Evolutionary conservation across 225 moss, liverwort and hornwort genomes (phyloP), one percentile per base, ranked within the genome.

Genomic region (Bryoerythrophyllum caledonicum): DNA sequence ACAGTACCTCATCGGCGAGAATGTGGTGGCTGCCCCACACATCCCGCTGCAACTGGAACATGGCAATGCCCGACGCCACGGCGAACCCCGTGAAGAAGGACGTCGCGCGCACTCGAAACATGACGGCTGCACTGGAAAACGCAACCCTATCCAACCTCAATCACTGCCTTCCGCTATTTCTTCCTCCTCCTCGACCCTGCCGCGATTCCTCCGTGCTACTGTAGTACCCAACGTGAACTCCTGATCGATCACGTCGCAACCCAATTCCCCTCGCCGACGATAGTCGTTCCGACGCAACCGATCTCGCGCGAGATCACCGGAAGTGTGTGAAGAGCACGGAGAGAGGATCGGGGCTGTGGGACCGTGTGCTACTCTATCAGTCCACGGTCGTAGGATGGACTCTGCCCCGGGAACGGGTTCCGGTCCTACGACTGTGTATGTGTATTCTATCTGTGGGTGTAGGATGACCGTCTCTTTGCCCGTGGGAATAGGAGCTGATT

Each of bases 1-100:
- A 65, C 43, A 44, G 54, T 16, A 38, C 97, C 97, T 95, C 90
- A 52, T 89, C 82, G 12, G 89, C 76, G 26, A 99, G 91, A 78
- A 89, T 92, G 67, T 86, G 86, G 76, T 99, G 95, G 86, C 99
- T 99, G 56, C 89, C 74, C 94, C 91, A 95, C 79, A 99, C 90
- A 67, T 99, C 95, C 78, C 87, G 93, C 67, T 95, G 95, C 88
- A 99, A 62, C 80, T 93, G 93, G 72, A 93, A 93, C 93, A 99
- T 91, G 63, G 93, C 94, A 37, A 87, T 83, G 87, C 85, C 95
- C 53, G 99, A 91, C 17, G 95, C 95, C 76, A 88, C 78, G 34
- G 90, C 95, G 61, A 91, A 94, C 60, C 94, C 91, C 63, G 83
- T 79, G 68, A 94, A 87, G 80, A 94, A 90, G 43, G 88, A 88